Evolutionary conservation across 306 rosid species (phyloP).

Genomic region (Vachellia collinsii): DNA sequence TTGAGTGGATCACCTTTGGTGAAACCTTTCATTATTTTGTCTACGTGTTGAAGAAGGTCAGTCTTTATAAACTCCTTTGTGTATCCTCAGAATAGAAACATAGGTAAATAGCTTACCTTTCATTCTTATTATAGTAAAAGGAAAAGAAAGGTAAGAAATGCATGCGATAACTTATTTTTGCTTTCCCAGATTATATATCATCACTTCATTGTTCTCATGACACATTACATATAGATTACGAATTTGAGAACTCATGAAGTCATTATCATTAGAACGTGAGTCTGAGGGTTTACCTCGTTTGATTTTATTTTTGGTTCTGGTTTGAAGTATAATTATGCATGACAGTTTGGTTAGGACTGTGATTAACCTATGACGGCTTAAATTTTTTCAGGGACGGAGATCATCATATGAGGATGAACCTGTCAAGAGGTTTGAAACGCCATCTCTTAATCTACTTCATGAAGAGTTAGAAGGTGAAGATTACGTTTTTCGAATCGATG

Average conservation of each 20-base stretch:
- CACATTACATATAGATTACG: neutral
- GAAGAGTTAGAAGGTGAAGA: conserved; percentile 92
- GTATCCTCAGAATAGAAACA: conserved; percentile 7
- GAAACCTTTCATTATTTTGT: conserved; percentile 91
- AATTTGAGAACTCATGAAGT: neutral
- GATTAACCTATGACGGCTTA: conserved; percentile 11
- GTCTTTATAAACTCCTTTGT: conserved; percentile 32
- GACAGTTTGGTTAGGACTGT: neutral
- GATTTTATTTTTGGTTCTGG: conserved; percentile 24
- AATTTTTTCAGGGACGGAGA: conserved; percentile 67
- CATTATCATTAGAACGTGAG: neutral
- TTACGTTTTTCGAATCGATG: conserved; percentile 65
- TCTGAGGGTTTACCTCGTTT: neutral
- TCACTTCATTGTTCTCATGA: conserved; percentile 22
- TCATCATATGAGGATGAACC: conserved; percentile 37
- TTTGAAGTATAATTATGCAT: neutral
- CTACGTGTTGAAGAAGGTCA: conserved; percentile 78
- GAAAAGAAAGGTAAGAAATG: neutral
- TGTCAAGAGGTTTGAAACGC: conserved; percentile 48
- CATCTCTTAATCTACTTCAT: conserved; percentile 59
- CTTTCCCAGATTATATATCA: conserved; percentile 14
- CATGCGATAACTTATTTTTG: conserved; percentile 12
- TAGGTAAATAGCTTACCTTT: neutral
- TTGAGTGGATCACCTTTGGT: conserved; percentile 86
- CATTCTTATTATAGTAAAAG: neutral